Conservation (phyloP, 306 rosid genomes). For the Notholithocarpus densiflorus region DNA sequence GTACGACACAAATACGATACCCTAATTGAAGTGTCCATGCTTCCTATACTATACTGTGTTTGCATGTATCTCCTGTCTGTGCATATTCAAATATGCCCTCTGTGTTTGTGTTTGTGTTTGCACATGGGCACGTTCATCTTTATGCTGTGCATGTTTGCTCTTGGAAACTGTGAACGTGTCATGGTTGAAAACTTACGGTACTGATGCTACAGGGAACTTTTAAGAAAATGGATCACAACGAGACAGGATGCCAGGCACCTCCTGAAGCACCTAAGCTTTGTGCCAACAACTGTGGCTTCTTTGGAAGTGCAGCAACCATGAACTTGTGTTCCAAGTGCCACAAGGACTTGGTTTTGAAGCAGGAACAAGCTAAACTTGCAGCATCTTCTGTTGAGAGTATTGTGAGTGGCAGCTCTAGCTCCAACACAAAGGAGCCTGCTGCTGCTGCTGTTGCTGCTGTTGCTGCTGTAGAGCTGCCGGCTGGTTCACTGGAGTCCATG, state of each 20-base stretch:
- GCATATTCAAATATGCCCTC: not conserved
- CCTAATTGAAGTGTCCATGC: too few relatives aligned
- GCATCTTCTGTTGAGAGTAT: constrained; percentile 34
- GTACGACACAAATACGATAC: too few relatives aligned
- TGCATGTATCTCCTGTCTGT: too few relatives aligned
- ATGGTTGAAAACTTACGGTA: not conserved
- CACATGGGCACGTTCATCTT: not conserved
- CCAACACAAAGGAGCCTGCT: constrained; percentile 8
- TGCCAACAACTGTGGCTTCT: constrained; percentile 47
- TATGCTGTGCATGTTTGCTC: not conserved
- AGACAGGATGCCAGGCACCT: constrained; percentile 49
- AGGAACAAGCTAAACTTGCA: constrained; percentile 38
- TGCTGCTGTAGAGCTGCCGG: constrained; percentile 8
- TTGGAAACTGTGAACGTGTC: not conserved
- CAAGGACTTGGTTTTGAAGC: constrained; percentile 38
- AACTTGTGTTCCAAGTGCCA: constrained; percentile 53
- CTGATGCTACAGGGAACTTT: constrained; percentile 20
- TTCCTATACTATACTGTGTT: too few relatives aligned
- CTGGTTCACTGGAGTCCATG: not conserved
- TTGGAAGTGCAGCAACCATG: constrained; percentile 50
- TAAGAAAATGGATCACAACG: constrained; percentile 36
- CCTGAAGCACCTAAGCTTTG: constrained; percentile 52
- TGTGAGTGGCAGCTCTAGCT: constrained; percentile 30
- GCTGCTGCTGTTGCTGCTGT: not conserved
- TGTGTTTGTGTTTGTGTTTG: not conserved